Conservation (phyloP, 1,284 basidiomycete genomes). For the Microbotryum lychnidis-dioicae region DNA sequence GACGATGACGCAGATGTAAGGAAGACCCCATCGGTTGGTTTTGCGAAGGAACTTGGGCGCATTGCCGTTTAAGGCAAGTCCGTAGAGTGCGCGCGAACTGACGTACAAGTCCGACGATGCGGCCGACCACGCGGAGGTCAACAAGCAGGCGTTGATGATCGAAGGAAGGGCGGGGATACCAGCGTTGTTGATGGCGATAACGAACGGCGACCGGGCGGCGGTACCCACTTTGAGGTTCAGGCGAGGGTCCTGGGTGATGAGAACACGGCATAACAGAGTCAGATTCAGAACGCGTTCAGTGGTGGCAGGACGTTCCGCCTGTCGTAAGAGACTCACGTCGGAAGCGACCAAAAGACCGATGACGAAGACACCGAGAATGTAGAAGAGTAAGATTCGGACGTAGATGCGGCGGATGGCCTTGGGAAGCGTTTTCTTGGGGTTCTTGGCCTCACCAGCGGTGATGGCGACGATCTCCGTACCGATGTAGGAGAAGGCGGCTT, state of each 20-base stretch:
- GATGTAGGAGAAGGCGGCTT: slow-evolving; percentile 69
- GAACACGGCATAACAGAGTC: too few relatives aligned
- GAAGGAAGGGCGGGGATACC: slow-evolving; percentile 34
- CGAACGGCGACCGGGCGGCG: slow-evolving; percentile 34
- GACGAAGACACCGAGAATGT: slow-evolving; percentile 49
- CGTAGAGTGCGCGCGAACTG: slow-evolving; percentile 49
- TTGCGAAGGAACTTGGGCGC: slow-evolving; percentile 53
- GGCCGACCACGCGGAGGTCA: slow-evolving; percentile 51
- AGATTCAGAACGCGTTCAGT: too few relatives aligned
- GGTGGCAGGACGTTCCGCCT: too few relatives aligned
- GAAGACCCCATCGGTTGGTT: slow-evolving; percentile 63
- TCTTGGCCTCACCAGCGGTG: slow-evolving; percentile 50
- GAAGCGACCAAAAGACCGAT: slow-evolving; percentile 37
- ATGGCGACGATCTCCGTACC: slow-evolving; percentile 79
- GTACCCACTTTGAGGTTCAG: slow-evolving; percentile 46
- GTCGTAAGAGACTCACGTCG: slow-evolving; percentile 37
- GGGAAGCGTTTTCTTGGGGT: slow-evolving; percentile 8
- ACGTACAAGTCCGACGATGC: slow-evolving; percentile 51
- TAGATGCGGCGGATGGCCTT: slow-evolving; percentile 54
- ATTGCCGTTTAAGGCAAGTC: slow-evolving; percentile 45
- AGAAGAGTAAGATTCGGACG: slow-evolving; percentile 64
- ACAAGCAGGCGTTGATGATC: slow-evolving; percentile 44
- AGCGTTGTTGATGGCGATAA: slow-evolving; percentile 32
- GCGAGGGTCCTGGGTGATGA: slow-evolving; percentile 48
- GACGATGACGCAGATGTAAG: slow-evolving; percentile 60